Conservation (phyloP, 2,329 filamentous ascomycete genomes). For the Pseudonectria foliicola region DNA sequence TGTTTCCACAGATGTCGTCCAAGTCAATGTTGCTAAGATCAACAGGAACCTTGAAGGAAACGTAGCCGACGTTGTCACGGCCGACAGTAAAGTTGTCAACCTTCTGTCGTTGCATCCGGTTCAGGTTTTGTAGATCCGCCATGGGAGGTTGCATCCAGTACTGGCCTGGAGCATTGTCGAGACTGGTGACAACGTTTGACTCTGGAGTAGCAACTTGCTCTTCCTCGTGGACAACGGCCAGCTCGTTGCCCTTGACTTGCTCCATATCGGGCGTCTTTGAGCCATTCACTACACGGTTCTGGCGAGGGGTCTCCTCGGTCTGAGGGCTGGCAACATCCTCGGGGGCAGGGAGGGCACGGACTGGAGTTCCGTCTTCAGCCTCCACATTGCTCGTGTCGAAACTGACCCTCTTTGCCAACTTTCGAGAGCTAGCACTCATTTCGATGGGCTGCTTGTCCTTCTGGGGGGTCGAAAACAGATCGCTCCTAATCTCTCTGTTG, state of each 20-base stretch:
- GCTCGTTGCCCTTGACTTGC: conserved; percentile 65
- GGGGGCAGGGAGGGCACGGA: conserved; percentile 30
- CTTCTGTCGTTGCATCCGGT: conserved; percentile 67
- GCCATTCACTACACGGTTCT: conserved; percentile 42
- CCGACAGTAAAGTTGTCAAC: conserved; percentile 75
- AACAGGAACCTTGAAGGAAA: conserved; percentile 74
- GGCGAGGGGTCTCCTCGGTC: conserved; percentile 35
- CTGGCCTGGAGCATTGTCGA: conserved; percentile 54
- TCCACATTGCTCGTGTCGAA: conserved; percentile 64
- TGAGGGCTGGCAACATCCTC: conserved; percentile 23
- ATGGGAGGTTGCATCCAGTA: conserved; percentile 83
- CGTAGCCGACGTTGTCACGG: conserved; percentile 70
- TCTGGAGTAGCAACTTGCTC: conserved; percentile 31
- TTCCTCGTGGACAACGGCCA: conserved; percentile 73
- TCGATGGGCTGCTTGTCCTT: conserved; percentile 42
- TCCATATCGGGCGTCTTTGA: conserved; percentile 56
- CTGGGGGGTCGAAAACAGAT: conserved; percentile 56
- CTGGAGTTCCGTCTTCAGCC: conserved; percentile 26
- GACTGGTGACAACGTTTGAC: conserved; percentile 13
- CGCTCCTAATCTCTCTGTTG: conserved; percentile 75
- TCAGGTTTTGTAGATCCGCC: conserved; percentile 72
- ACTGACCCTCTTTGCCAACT: conserved; percentile 79
- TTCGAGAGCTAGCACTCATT: conserved; percentile 36
- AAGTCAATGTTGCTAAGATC: conserved; percentile 75
- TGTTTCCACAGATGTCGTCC: conserved; percentile 68